Percentiles rank a stretch among this genome's conserved stretches.
phyloP scores from a whole-genome alignment of 2,329 filamentous ascomycete species.

The Nothophoma quercina region DNA sequence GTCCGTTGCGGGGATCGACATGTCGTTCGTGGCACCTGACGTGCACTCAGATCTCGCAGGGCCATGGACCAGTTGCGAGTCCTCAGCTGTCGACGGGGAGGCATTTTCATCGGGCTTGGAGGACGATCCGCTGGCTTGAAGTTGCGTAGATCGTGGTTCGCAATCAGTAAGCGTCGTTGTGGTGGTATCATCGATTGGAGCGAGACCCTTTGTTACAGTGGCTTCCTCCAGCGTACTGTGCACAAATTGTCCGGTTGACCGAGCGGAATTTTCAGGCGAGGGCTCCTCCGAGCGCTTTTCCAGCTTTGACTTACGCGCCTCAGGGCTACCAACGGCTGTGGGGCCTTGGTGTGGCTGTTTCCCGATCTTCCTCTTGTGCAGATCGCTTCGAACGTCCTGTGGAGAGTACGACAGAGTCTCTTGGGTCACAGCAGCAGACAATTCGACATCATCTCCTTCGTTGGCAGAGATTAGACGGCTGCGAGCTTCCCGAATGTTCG shows the following conservation, averaged over 20 bases:
- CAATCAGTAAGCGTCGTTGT: not conserved
- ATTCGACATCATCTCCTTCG: not conserved
- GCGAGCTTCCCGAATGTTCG: constrained; percentile 4
- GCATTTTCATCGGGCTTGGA: not conserved
- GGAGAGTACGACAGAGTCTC: constrained; percentile 38
- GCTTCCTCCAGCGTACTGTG: not conserved
- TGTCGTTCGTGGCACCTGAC: not conserved
- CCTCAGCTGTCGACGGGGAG: not conserved
- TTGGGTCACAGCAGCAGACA: not conserved
- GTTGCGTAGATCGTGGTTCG: not conserved
- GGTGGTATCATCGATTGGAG: not conserved
- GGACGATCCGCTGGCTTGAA: not conserved
- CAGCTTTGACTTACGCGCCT: constrained; percentile 24
- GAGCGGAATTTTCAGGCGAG: constrained; percentile 10
- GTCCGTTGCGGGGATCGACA: not conserved
- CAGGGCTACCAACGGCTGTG: constrained; percentile 20
- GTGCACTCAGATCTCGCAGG: not conserved
- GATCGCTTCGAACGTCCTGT: constrained; percentile 47
- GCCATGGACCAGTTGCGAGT: not conserved
- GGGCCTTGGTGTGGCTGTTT: constrained; percentile 11
- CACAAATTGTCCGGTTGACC: not conserved
- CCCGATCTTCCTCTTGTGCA: constrained; percentile 26
- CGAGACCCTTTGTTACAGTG: not conserved
- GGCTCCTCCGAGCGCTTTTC: constrained; percentile 26
- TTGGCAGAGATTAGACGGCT: not conserved